Percentiles rank a stretch among this genome's conserved stretches.
phyloP scores from a whole-genome alignment of 176 grass and related monocot genomes.

The Microstegium vimineum region DNA sequence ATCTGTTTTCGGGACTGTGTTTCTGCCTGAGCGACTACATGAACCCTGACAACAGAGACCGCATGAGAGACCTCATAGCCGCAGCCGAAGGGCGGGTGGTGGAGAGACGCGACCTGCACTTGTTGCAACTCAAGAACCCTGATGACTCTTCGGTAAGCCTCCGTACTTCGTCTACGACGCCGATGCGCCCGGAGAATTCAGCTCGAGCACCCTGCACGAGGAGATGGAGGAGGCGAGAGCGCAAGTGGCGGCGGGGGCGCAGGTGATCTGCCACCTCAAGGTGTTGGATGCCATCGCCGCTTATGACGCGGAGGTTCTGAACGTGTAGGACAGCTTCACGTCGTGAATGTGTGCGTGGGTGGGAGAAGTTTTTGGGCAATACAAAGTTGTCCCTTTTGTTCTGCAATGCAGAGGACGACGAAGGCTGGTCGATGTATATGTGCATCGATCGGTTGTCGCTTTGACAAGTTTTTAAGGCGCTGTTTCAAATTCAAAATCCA shows the following conservation, averaged over 20 bases:
- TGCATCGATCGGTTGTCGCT: neutral
- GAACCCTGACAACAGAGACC: neutral
- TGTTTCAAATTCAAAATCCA: no score
- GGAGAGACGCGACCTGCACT: neutral
- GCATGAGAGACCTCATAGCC: neutral
- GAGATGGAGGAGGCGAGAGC: neutral
- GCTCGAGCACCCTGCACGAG: neutral
- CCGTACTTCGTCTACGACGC: slow-evolving; percentile 25
- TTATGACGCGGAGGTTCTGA: slow-evolving; percentile 7
- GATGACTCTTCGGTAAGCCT: neutral
- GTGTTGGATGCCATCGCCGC: slow-evolving; percentile 17
- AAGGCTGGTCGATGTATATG: neutral
- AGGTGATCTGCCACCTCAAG: slow-evolving; percentile 8
- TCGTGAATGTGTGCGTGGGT: no score
- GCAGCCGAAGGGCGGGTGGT: slow-evolving; percentile 16
- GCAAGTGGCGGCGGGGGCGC: neutral
- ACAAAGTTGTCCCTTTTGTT: neutral
- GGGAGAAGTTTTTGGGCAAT: neutral
- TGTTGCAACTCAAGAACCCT: neutral
- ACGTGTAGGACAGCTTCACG: neutral
- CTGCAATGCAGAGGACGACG: neutral
- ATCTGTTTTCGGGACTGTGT: slow-evolving; percentile 25
- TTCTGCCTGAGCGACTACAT: slow-evolving; percentile 44
- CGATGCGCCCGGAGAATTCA: neutral
- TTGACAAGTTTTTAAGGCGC: no score